Evolutionary conservation across 352 stramenopile species (phyloP).

Genomic region (Phytopythium sindhum): DNA sequence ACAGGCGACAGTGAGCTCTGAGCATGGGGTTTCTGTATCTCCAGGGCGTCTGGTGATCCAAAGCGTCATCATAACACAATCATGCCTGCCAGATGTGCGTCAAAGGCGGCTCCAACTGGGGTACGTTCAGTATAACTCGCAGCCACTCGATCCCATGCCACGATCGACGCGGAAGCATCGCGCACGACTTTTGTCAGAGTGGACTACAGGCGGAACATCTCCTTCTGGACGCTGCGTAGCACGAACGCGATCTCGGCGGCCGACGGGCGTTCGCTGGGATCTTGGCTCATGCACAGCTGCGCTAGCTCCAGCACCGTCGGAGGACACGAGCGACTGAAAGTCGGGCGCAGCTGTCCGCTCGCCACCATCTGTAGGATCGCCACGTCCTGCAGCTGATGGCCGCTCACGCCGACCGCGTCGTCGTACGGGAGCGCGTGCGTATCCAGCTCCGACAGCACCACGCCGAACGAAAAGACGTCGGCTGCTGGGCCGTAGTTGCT

Average conservation of each 20-base stretch:
- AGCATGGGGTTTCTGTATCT: too few relatives aligned
- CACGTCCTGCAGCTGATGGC: slow-evolving; percentile 29
- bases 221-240: slow-evolving; percentile 23
- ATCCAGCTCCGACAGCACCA: slow-evolving; percentile 33
- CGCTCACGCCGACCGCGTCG: slow-evolving; percentile 14
- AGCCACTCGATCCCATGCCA: too few relatives aligned
- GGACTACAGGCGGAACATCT: slow-evolving; percentile 2
- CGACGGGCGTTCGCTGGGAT: slow-evolving; percentile 26
- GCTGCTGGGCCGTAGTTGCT: slow-evolving; percentile 17
- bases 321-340: slow-evolving; percentile 20
- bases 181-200: too few relatives aligned
- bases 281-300: slow-evolving; percentile 30
- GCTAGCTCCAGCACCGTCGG: slow-evolving; percentile 27
- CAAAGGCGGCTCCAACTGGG: too few relatives aligned
- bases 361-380: slow-evolving; percentile 42
- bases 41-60: too few relatives aligned
- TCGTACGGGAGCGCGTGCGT: slow-evolving; percentile 34
- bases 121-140: too few relatives aligned
- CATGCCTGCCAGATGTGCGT: too few relatives aligned
- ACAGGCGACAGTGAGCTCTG: too few relatives aligned
- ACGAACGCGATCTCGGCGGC: slow-evolving; percentile 35
- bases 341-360: slow-evolving; percentile 17
- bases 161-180: too few relatives aligned
- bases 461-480: slow-evolving; percentile 36
- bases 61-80: too few relatives aligned